These are phyloP conservation scores for Fraxinus velutina DNA, from an alignment of 305 asterid species.

Conservation along the genomic window DNA sequence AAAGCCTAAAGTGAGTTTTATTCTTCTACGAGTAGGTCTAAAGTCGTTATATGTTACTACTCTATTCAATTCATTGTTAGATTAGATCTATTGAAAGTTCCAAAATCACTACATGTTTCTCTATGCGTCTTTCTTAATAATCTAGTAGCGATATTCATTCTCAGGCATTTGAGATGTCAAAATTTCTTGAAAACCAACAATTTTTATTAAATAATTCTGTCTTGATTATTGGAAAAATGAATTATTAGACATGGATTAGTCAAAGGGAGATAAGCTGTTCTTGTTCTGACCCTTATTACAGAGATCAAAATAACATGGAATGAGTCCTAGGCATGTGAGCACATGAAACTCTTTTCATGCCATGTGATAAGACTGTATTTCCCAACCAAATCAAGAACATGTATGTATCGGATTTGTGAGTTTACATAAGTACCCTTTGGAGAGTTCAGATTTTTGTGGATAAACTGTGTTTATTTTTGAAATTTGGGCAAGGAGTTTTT, in stretches of 20 bases:
- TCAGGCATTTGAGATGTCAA: not conserved
- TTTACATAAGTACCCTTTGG: constrained; percentile 39
- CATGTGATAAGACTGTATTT: constrained; percentile 54
- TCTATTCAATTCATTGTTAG: not conserved
- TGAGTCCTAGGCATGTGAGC: constrained; percentile 62
- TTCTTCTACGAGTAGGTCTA: not conserved
- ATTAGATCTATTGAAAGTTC: not conserved
- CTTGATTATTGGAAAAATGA: constrained; percentile 20
- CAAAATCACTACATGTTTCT: not conserved
- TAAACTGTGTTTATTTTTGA: not conserved
- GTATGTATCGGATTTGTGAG: not conserved
- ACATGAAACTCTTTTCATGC: constrained; percentile 61
- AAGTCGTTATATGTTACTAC: not conserved
- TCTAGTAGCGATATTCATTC: not conserved
- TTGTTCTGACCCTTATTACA: constrained; percentile 31
- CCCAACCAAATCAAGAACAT: constrained; percentile 36
- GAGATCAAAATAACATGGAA: constrained; percentile 60
- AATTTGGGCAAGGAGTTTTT: constrained; percentile 31
- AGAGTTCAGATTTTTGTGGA: not conserved
- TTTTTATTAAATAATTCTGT: not conserved
- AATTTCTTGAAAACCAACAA: not conserved
- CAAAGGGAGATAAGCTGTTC: constrained; percentile 31
- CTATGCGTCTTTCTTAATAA: not conserved
- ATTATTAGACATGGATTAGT: constrained; percentile 42
- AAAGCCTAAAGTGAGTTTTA: too few relatives aligned